A percentile compares a stretch with the other conserved stretches of the same genome.
Evolutionary conservation across 2,329 filamentous ascomycete species (phyloP).

Genomic region (Colletotrichum simmondsii): DNA sequence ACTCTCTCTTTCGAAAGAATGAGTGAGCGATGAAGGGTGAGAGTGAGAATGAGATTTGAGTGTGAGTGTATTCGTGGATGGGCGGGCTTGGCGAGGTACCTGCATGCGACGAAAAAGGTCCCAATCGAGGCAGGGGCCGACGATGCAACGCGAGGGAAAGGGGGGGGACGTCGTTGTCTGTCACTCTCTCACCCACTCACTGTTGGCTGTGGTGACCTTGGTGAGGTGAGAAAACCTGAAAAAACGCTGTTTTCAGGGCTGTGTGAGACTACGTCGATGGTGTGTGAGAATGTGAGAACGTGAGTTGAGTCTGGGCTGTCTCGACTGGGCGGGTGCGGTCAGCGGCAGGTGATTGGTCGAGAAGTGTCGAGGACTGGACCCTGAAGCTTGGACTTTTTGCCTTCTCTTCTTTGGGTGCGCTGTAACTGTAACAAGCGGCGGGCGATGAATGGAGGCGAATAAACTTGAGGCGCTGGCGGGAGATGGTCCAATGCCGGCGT

Average conservation of each 20-base stretch:
- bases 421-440: conserved; percentile 6
- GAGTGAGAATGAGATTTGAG: not conserved
- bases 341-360: conserved; percentile 14
- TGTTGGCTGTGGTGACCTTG: not conserved
- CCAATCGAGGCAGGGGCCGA: conserved; percentile 11
- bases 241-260: not conserved
- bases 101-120: not conserved
- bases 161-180: conserved; percentile 3
- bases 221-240: not conserved
- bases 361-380: conserved; percentile 17
- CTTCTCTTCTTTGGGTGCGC: not conserved
- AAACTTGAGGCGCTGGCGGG: conserved; percentile 25
- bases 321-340: conserved; percentile 8
- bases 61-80: not conserved
- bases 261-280: too few species aligned
- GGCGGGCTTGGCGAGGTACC: conserved; percentile 2
- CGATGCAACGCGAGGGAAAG: not conserved
- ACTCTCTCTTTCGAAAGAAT: not conserved
- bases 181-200: not conserved
- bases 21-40: not conserved
- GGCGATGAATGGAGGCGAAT: conserved; percentile 19
- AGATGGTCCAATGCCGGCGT: conserved; percentile 6
- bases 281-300: too few species aligned
- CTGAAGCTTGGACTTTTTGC: conserved; percentile 24
- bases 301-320: not conserved